Evolutionary conservation across 176 grass and related monocot genomes (phyloP).

Genomic region (Ananas comosus): DNA sequence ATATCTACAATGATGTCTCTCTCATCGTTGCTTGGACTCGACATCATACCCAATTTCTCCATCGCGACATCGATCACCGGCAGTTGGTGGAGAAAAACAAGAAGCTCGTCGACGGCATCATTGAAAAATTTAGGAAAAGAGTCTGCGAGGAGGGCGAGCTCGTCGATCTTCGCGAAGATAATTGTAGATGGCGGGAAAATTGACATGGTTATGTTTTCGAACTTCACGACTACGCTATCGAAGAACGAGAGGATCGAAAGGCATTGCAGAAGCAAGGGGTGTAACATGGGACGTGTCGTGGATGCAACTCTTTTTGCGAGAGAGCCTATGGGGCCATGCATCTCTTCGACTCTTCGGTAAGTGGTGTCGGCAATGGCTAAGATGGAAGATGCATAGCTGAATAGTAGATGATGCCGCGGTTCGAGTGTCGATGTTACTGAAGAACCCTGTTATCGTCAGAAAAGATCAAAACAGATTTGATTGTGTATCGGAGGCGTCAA

Average conservation of each 20-base stretch:
- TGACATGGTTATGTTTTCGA: conserved; percentile 9
- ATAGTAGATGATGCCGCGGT: conserved; percentile 17
- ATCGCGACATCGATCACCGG: background rate
- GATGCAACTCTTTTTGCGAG: conserved; percentile 9
- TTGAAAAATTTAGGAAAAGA: conserved; percentile 26
- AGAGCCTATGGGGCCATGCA: conserved; percentile 11
- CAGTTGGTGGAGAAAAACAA: background rate
- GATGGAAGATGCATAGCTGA: conserved; percentile 7
- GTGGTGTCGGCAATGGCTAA: conserved; percentile 2
- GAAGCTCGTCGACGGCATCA: conserved; percentile 6
- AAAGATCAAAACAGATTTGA: background rate
- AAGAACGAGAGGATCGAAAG: conserved; percentile 18
- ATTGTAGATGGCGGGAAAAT: conserved; percentile 1
- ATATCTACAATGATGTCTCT: background rate
- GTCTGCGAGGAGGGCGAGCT: conserved; percentile 11
- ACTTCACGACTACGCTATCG: conserved; percentile 7
- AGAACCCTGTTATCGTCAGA: background rate
- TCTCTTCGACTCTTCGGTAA: conserved; percentile 20
- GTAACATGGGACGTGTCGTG: conserved; percentile 11
- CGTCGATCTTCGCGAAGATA: conserved; percentile 9
- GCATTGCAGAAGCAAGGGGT: conserved; percentile 20
- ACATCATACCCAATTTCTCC: background rate
- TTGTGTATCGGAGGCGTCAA: too few relatives aligned
- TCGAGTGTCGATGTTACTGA: background rate
- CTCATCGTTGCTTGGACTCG: background rate